These are phyloP conservation scores for Candida broadrunensis DNA, from an alignment of 805 yeast species.

Conservation along the genomic window DNA sequence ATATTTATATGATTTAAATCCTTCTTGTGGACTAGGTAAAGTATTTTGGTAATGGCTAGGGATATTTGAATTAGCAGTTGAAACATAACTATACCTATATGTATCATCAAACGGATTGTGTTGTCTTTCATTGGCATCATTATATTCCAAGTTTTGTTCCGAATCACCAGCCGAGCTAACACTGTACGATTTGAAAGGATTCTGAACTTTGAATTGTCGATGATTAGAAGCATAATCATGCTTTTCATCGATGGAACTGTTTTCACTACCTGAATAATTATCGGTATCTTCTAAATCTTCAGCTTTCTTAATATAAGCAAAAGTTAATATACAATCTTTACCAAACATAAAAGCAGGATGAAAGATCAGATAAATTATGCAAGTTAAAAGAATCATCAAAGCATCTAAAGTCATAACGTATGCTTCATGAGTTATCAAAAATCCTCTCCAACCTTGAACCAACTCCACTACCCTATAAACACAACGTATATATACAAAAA, in stretches of 20 bases:
- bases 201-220: background rate
- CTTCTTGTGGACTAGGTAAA: background rate
- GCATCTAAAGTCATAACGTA: constrained; percentile 40
- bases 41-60: background rate
- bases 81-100: background rate
- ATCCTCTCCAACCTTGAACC: constrained; percentile 69
- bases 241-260: background rate
- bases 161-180: background rate
- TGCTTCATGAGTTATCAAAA: constrained; percentile 46
- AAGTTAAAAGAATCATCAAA: constrained; percentile 22
- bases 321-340: constrained; percentile 28
- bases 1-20: background rate
- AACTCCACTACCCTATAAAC: constrained; percentile 73
- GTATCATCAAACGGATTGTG: background rate
- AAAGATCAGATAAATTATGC: constrained; percentile 27
- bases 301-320: background rate
- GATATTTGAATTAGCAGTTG: background rate
- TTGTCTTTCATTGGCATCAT: no score
- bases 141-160: no score
- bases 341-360: constrained; percentile 66
- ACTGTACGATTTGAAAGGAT: background rate
- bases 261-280: background rate
- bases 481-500: constrained; percentile 63
- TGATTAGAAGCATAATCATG: background rate
- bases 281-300: background rate